Conservation (phyloP, 1,284 basidiomycete genomes). For the Heterobasidion occidentale region DNA sequence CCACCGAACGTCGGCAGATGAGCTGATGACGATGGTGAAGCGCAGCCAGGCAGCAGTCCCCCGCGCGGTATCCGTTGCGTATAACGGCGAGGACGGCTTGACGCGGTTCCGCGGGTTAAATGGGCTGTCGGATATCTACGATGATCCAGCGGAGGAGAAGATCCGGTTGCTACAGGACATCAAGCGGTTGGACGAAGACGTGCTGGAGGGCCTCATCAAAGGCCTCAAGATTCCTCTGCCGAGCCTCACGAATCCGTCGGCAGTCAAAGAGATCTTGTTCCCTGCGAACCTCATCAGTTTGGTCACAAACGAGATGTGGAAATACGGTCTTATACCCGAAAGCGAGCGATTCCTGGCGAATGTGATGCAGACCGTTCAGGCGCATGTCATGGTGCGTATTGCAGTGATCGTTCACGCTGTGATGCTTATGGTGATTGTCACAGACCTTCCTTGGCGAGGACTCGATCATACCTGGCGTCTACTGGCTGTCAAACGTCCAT, state of each 20-base stretch:
- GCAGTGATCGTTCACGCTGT: not conserved
- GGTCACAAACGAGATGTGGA: conserved; percentile 99
- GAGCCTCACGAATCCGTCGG: conserved; percentile 84
- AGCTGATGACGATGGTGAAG: conserved; percentile 73
- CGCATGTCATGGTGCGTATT: conserved; percentile 90
- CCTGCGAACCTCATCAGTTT: conserved; percentile 98
- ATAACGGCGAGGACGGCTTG: conserved; percentile 69
- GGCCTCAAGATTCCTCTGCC: conserved; percentile 92
- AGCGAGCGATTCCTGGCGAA: conserved; percentile 98
- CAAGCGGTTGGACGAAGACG: conserved; percentile 90
- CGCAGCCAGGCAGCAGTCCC: conserved; percentile 70
- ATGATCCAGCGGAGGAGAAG: conserved; percentile 93
- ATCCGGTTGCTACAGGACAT: conserved; percentile 90
- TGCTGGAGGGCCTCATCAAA: conserved; percentile 85
- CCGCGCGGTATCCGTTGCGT: conserved; percentile 90
- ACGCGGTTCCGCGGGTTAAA: conserved; percentile 63
- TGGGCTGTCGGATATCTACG: conserved; percentile 70
- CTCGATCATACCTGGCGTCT: conserved; percentile 93
- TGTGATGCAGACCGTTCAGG: conserved; percentile 97
- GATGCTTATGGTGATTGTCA: conserved; percentile 7
- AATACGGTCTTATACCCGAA: conserved; percentile 94
- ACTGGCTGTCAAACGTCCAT: conserved; percentile 99
- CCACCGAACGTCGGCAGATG: conserved; percentile 68
- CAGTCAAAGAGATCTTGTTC: conserved; percentile 97
- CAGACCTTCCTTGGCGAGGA: conserved; percentile 92